A percentile compares a stretch with the other conserved stretches of the same genome.
Conservation (phyloP, 331 rosid genomes). For the Pyracantha coccinea region DNA sequence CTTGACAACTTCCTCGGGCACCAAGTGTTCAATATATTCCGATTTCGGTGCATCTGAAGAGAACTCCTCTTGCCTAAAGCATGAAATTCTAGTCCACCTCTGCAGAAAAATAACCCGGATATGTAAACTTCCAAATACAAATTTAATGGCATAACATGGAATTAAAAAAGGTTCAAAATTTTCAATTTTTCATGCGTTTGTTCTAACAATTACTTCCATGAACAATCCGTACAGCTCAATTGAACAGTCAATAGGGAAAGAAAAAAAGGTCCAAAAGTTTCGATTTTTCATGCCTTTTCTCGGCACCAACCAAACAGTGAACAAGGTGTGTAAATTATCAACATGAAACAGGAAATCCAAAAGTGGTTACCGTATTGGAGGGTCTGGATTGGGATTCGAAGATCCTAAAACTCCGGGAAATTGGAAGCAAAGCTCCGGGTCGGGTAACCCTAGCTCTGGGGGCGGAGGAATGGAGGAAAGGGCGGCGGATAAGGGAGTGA, state of each 20-base stretch:
- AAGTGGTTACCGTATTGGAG: slow-evolving; percentile 27
- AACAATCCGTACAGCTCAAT: neutral
- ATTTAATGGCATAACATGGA: neutral
- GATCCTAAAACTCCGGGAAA: slow-evolving; percentile 47
- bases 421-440: slow-evolving; percentile 18
- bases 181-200: neutral
- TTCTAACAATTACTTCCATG: neutral
- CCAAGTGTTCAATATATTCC: slow-evolving; percentile 39
- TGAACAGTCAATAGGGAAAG: neutral
- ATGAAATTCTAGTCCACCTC: slow-evolving; percentile 50
- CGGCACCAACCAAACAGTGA: neutral
- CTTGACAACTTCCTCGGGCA: slow-evolving; percentile 44
- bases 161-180: no score
- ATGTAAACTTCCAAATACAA: neutral
- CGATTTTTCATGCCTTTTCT: neutral
- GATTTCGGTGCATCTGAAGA: slow-evolving; percentile 51
- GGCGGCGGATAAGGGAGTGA: slow-evolving; percentile 37
- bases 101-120: slow-evolving; percentile 24
- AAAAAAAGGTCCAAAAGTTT: neutral
- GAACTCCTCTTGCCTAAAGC: slow-evolving; percentile 62
- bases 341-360: neutral
- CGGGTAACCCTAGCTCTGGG: slow-evolving; percentile 37
- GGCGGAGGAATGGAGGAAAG: slow-evolving; percentile 29
- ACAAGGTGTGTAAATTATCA: neutral
- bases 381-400: slow-evolving; percentile 36